Evolutionary conservation across 164 flowering plant species (phyloP), one percentile per base, ranked within the genome.

Genomic region (Akebia trifoliata): DNA sequence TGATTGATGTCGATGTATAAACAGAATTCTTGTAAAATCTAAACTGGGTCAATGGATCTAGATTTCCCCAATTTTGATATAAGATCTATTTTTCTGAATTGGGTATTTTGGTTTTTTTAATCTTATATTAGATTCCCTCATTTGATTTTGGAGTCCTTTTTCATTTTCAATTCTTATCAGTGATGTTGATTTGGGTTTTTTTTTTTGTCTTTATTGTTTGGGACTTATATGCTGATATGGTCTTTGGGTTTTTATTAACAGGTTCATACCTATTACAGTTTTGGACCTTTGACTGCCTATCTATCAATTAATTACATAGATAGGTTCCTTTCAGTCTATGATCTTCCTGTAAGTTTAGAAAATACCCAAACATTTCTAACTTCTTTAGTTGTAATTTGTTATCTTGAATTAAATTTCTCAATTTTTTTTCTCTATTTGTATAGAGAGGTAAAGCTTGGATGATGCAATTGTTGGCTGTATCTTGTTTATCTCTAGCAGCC

Each of bases 401-500:
- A 7, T 18, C 5, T 4, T 54, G 24, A 32, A 22, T 57, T 35
- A 21, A n/a, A n/a, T n/a, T n/a, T n/a, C n/a, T n/a, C 44, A 20
- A n/a, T 45, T 36, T 29, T 3, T 2, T 21, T 47, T 32, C 31
- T 25, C 18, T 61, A 8, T 9, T 26, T 50, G 8, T 66, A 59
- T 67, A 84, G 96, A 82, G 72, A 61, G 81, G 75, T 15, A 81
- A 74, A 66, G 71, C 78, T 57, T 88, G 96, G 96, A 86, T 73
- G 78, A 75, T 82, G 80, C 94, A 86, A 53, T 72, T 88, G 60
- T 60, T 86, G 65, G 83, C 84, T 59, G 87, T 88, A 48, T 75
- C 91, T 3, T 88, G 96, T 70, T 64, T 88, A 66, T 88, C 96
- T 32, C 73, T 88, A 58, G 90, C 93, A 26, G 93, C 93, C 62